These are phyloP conservation scores for Penicillium cosmopolitanum DNA, from an alignment of 495 filamentous ascomycete species.

Conservation along the genomic window DNA sequence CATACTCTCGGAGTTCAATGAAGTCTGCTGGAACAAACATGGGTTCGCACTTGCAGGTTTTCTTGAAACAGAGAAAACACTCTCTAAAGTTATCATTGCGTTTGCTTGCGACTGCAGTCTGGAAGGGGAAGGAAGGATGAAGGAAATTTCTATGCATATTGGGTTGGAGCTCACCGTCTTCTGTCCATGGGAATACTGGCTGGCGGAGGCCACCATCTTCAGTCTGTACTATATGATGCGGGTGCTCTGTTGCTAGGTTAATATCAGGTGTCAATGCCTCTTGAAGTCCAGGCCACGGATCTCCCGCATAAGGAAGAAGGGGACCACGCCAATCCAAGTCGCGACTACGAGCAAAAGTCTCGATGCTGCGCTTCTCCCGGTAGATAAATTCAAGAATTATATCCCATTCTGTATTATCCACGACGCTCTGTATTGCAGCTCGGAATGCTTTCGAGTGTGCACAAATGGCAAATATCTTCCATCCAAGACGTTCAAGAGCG, in stretches of 20 bases:
- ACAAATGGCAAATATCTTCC: conserved; percentile 41
- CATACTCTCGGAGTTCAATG: conserved; percentile 39
- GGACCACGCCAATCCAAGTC: conserved; percentile 35
- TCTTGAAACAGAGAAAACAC: neutral
- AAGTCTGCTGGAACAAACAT: conserved; percentile 22
- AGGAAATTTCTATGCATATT: conserved; percentile 20
- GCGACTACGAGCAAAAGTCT: conserved; percentile 34
- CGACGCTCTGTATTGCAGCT: conserved; percentile 7
- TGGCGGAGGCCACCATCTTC: conserved; percentile 10
- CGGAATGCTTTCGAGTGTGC: conserved; percentile 38
- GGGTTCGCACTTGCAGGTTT: conserved; percentile 26
- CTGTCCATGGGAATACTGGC: conserved; percentile 15
- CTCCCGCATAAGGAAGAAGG: conserved; percentile 17
- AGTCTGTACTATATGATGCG: conserved; percentile 27
- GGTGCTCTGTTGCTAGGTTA: conserved; percentile 21
- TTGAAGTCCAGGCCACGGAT: conserved; percentile 9
- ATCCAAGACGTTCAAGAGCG: conserved; percentile 21
- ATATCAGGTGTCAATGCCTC: conserved; percentile 9
- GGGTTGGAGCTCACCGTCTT: conserved; percentile 16
- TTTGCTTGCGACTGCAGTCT: neutral
- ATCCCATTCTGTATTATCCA: conserved; percentile 22
- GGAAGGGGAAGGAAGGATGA: neutral
- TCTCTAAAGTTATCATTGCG: neutral
- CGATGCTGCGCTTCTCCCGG: conserved; percentile 30
- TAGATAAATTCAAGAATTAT: conserved; percentile 21